Evolutionary conservation across 768 basidiomycete genomes (phyloP), one percentile per base, ranked within the genome.

Genomic region (Suillus americanus): DNA sequence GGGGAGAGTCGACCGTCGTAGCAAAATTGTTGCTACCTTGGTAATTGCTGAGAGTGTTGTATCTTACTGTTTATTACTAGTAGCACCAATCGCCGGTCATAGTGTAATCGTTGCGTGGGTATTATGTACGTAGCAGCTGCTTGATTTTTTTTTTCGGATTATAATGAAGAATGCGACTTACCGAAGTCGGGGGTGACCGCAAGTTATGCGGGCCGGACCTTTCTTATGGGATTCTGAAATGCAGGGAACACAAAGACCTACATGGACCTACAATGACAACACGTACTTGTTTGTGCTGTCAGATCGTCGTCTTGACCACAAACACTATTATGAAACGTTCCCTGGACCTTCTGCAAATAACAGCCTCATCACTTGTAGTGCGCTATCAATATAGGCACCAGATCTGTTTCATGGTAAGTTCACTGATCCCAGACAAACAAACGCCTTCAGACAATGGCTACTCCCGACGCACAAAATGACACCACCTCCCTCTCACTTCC

Each of bases 1-100:
- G 66, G 64, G 28, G 60, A 54, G 12, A 45, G 62, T 54, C 65
- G 70, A 35, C 62, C 66, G 53, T 66, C 67, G 3, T 59, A 41
- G 18, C 41, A 28, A 51, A 30, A 18, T 18, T 40, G 10, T 28
- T 16, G 38, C 10, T 7, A 9, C 28, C 25, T 59, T 59, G 38
- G 18, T 41, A 28, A 57, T 41, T 41, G 25, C 40, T 28, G 25
- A 28, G 25, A 20, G 25, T 40, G 41, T 59, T 59, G 57, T 59
- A 59, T 9, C 28, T 59, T 59, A 41, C 28, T 59, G 40, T 59
- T 59, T 20, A 30, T 18, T 18, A 57, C 38, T 57, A 40, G 37
- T 57, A 25, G 2, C 57, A 41, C 57, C 40, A 57, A 9, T 38
- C 57, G 12, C 41, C 20, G 18, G 28, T 41, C 38, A 40, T 41